phyloP scores from a whole-genome alignment of 805 yeast species.

The Yamadazyma akitaensis region DNA sequence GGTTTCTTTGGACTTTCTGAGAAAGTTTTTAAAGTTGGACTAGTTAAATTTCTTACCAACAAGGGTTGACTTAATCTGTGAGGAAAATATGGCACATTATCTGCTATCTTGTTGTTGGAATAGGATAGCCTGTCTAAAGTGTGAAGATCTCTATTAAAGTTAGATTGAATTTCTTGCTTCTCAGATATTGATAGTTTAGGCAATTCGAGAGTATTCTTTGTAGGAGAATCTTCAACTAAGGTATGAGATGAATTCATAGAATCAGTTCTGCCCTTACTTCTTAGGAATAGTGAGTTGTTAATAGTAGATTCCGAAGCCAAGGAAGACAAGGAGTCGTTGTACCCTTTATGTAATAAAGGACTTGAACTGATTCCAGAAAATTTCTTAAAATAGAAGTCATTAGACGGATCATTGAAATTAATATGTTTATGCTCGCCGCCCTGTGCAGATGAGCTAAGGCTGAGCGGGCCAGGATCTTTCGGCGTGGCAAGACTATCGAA shows the following conservation, averaged over 20 bases:
- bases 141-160: background rate
- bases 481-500: background rate
- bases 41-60: conserved; percentile 6
- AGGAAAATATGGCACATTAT: background rate
- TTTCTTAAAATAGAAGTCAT: conserved; percentile 6
- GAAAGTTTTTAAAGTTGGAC: conserved; percentile 11
- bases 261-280: conserved; percentile 6
- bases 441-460: background rate
- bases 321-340: conserved; percentile 10
- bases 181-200: conserved; percentile 9
- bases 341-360: conserved; percentile 2
- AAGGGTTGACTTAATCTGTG: background rate
- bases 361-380: background rate
- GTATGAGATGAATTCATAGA: conserved; percentile 9
- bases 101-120: background rate
- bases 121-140: background rate
- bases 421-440: background rate
- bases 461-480: background rate
- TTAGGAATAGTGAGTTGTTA: conserved; percentile 6
- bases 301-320: conserved; percentile 11
- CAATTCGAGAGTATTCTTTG: background rate
- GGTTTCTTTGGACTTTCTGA: background rate
- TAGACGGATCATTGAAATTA: background rate
- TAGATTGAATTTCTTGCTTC: background rate
- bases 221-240: conserved; percentile 9